Evolutionary conservation across 2,329 filamentous ascomycete genomes (phyloP).

Genomic region (Helminthosporium solani): DNA sequence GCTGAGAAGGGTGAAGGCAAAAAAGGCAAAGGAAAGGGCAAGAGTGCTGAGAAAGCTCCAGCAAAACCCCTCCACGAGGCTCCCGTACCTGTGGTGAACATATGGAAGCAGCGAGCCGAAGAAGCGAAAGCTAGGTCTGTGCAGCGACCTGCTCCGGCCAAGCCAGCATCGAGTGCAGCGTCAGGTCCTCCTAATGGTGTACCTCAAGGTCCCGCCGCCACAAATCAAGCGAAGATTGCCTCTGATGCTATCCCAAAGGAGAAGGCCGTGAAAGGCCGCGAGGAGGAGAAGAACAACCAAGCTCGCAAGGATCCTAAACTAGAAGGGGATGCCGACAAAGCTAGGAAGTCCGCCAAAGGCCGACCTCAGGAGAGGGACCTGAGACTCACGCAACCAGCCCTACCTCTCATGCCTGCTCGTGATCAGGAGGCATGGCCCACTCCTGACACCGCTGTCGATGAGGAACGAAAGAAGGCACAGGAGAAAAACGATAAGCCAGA

Average conservation of each 20-base stretch:
- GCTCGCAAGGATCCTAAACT: slow-evolving; percentile 27
- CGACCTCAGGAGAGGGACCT: slow-evolving; percentile 31
- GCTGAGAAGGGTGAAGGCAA: slow-evolving; percentile 48
- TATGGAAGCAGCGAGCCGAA: slow-evolving; percentile 80
- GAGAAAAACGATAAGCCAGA: slow-evolving; percentile 70
- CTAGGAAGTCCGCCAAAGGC: slow-evolving; percentile 30
- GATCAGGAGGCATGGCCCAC: slow-evolving; percentile 89
- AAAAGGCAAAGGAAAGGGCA: slow-evolving; percentile 17
- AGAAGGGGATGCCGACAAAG: slow-evolving; percentile 26
- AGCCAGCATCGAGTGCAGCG: slow-evolving; percentile 5
- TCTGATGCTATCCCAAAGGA: slow-evolving; percentile 18
- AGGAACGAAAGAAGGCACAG: slow-evolving; percentile 71
- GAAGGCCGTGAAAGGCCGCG: slow-evolving; percentile 19
- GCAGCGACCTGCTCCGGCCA: slow-evolving; percentile 42
- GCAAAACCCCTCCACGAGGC: slow-evolving; percentile 72
- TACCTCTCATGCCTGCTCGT: slow-evolving; percentile 64
- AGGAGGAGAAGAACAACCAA: slow-evolving; percentile 30
- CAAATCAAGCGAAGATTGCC: slow-evolving; percentile 27
- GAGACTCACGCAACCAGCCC: slow-evolving; percentile 24
- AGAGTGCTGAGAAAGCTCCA: slow-evolving; percentile 50
- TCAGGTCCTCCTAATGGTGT: slow-evolving; percentile 18
- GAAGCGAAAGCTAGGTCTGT: slow-evolving; percentile 58
- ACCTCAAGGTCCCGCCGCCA: slow-evolving; percentile 11
- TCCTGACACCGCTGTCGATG: slow-evolving; percentile 74
- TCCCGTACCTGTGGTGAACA: slow-evolving; percentile 78